phyloP scores from a whole-genome alignment of 495 filamentous ascomycete species.

The Hypoxylon subgilvum region DNA sequence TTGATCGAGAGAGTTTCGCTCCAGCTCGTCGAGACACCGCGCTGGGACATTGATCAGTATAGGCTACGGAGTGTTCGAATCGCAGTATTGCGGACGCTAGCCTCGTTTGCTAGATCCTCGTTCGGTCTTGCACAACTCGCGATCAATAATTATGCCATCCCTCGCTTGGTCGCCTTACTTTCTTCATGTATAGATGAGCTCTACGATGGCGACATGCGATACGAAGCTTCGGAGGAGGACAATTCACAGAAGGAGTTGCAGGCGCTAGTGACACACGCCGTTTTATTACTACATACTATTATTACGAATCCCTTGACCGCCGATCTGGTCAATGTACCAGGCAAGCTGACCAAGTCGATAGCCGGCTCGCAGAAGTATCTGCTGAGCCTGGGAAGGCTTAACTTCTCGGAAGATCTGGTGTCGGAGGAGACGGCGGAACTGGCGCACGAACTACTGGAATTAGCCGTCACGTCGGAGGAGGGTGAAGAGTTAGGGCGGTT shows the following conservation, averaged over 20 bases:
- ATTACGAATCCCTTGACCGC: conserved; percentile 47
- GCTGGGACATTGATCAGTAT: conserved; percentile 44
- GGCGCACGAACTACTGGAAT: conserved; percentile 54
- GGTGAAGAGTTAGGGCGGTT: conserved; percentile 48
- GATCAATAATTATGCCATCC: conserved; percentile 47
- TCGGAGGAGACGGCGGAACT: conserved; percentile 56
- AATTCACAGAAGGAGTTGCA: conserved; percentile 29
- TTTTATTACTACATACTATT: conserved; percentile 50
- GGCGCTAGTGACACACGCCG: conserved; percentile 36
- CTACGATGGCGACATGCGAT: conserved; percentile 49
- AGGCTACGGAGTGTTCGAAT: conserved; percentile 42
- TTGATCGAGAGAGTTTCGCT: conserved; percentile 51
- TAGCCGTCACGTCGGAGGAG: conserved; percentile 54
- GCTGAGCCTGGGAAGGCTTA: conserved; percentile 51
- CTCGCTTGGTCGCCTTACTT: conserved; percentile 47
- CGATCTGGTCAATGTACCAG: conserved; percentile 42
- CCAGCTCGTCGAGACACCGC: conserved; percentile 47
- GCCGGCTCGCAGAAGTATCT: conserved; percentile 52
- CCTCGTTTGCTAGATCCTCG: conserved; percentile 44
- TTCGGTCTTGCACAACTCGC: conserved; percentile 51
- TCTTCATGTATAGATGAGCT: conserved; percentile 52
- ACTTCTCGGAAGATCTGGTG: conserved; percentile 54
- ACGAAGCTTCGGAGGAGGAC: conserved; percentile 28
- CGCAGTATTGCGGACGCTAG: conserved; percentile 45
- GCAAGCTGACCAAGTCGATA: conserved; percentile 45